These are phyloP conservation scores for Ascochyta lentis DNA, from an alignment of 2,329 filamentous ascomycete species.

Conservation along the genomic window DNA sequence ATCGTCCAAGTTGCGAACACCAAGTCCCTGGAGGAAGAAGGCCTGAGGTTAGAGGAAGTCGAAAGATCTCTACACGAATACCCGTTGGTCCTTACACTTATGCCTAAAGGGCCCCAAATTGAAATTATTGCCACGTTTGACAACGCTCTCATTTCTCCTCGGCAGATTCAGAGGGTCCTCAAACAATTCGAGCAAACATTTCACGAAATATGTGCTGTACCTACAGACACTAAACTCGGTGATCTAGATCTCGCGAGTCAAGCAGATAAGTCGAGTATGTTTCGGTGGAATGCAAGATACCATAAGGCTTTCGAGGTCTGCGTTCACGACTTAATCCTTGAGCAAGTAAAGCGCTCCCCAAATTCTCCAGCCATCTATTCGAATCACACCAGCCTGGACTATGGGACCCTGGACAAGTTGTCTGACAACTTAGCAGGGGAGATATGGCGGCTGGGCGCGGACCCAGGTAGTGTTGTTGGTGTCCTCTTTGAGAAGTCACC, in stretches of 20 bases:
- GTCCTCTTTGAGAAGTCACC: constrained; percentile 40
- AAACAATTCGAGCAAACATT: constrained; percentile 4
- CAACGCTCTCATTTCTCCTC: background rate
- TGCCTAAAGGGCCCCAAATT: background rate
- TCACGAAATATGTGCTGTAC: background rate
- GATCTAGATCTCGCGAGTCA: background rate
- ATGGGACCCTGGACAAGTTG: background rate
- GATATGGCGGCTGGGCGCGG: background rate
- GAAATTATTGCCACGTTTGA: background rate
- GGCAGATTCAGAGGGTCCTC: background rate
- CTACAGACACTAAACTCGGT: constrained; percentile 3
- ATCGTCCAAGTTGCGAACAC: background rate
- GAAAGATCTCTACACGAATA: constrained; percentile 6
- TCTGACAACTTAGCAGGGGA: background rate
- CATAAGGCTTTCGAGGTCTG: constrained; percentile 2
- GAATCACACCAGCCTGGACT: background rate
- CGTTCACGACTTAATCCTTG: constrained; percentile 1
- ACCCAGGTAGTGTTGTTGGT: constrained; percentile 13
- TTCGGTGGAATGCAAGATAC: background rate
- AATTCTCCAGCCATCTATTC: constrained; percentile 1
- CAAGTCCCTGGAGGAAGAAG: background rate
- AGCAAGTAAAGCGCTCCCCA: background rate
- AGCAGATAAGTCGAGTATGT: constrained; percentile 5
- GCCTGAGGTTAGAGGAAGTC: background rate
- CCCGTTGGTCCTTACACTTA: constrained; percentile 3